These are phyloP conservation scores for Moricandia arvensis DNA, from an alignment of 345 rosid species.

Conservation along the genomic window DNA sequence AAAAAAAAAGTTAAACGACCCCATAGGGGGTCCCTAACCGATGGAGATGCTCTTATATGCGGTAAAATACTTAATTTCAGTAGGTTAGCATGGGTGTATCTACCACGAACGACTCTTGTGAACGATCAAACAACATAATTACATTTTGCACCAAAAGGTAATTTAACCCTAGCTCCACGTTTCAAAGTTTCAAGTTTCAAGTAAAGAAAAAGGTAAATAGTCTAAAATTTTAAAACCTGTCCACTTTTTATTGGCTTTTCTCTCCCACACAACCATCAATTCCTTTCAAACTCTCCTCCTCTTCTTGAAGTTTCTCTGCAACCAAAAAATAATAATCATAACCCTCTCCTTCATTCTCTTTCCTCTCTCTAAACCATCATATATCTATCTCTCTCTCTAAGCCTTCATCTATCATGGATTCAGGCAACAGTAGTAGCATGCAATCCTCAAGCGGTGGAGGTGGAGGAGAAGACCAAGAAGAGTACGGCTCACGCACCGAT, in stretches of 20 bases:
- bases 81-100: neutral
- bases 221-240: neutral
- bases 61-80: neutral
- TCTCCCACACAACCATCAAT: conserved; percentile 33
- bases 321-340: conserved; percentile 12
- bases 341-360: conserved; percentile 1
- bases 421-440: conserved; percentile 43
- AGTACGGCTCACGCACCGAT: conserved; percentile 41
- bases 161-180: conserved; percentile 28
- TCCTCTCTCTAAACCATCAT: neutral
- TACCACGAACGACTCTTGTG: conserved; percentile 10
- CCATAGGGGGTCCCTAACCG: no score
- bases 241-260: conserved; percentile 31
- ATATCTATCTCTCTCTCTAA: conserved; percentile 3
- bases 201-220: conserved; percentile 31
- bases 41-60: no score
- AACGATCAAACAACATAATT: neutral
- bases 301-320: conserved; percentile 25
- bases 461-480: conserved; percentile 37
- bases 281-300: conserved; percentile 36
- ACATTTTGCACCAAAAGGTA: conserved; percentile 3
- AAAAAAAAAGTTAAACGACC: no score
- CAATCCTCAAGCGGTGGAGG: conserved; percentile 43
- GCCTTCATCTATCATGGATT: conserved; percentile 27
- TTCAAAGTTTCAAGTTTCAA: conserved; percentile 35